Evolutionary conservation across 441 rosid genomes (phyloP), one percentile per base, ranked within the genome.

Genomic region (Corymbia citriodora): DNA sequence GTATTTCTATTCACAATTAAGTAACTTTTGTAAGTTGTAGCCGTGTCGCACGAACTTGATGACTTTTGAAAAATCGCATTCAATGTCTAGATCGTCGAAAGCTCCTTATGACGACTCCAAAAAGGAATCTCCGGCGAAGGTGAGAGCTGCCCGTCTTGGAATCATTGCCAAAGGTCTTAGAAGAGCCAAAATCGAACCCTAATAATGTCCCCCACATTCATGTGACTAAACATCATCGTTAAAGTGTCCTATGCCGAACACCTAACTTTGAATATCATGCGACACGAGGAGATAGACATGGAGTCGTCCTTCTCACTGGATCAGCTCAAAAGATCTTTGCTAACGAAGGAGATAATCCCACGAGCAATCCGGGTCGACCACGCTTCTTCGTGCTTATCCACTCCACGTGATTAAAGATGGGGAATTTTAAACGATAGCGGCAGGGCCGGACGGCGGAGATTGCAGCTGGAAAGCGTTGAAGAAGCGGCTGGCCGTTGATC

Each of bases 51-150:
- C 48, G 10, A 70, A 10, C 81, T 70, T 13, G 49, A 19, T 18
- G 36, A 72, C 27, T 13, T 36, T 6, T 21, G 23, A 12, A 0
- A 36, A 29, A 19, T 19, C 15, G 29, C 3, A 72, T 0, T 10
- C 14, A 33, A 72, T 0, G 0, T 19, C 82, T 29, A 19, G 14
- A 3, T 4, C 6, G 10, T 0, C 10, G 19, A 72, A 10, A 72
- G 49, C 82, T 72, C 5, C 48, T 11, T 19, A 72, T 0, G 14
- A 72, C 49, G 17, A 19, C 82, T 36, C 16, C 82, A 6, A 36
- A 23, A 72, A 40, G 45, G 49, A 15, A 40, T 33, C 4, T 5
- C n/a, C 3, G 10, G 72, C 7, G n/a, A 63, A 63, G 36, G 72
- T 3, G 83, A 74, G 83, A 21, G 50, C 50, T 40, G 83, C 83